Evolutionary conservation across 129 eudicot species (phyloP).

Genomic region (Flaveria ramosissima): DNA sequence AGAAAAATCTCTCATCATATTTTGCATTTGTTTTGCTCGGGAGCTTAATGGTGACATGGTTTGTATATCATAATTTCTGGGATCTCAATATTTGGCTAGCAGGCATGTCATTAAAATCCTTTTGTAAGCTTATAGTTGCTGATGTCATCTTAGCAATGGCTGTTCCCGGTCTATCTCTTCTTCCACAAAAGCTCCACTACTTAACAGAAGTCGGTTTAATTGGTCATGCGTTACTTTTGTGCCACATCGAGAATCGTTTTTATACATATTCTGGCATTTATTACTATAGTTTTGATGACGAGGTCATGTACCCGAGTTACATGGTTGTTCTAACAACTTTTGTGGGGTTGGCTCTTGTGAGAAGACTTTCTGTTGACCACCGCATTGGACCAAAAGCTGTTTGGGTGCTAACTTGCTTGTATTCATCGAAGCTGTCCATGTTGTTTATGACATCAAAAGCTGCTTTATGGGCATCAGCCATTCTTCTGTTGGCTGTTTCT

Average conservation of each 20-base stretch:
- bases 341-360: conserved; percentile 75
- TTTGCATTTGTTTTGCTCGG: conserved; percentile 88
- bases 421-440: conserved; percentile 81
- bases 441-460: conserved; percentile 81
- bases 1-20: conserved; percentile 81
- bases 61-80: conserved; percentile 88
- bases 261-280: conserved; percentile 78
- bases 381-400: conserved; percentile 83
- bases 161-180: conserved; percentile 90
- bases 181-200: conserved; percentile 76
- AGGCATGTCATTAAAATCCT: conserved; percentile 92
- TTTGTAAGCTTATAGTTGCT: conserved; percentile 90
- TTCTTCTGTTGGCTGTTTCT: conserved; percentile 84
- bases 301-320: conserved; percentile 96
- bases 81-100: conserved; percentile 96
- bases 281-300: conserved; percentile 93
- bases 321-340: conserved; percentile 86
- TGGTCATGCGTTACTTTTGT: conserved; percentile 75
- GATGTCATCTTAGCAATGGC: conserved; percentile 84
- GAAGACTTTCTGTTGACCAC: conserved; percentile 79
- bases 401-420: conserved; percentile 87
- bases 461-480: conserved; percentile 81
- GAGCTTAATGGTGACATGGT: conserved; percentile 88
- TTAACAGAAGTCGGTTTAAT: conserved; percentile 80
- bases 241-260: conserved; percentile 89